phyloP scores from a whole-genome alignment of 1,139 yeast genomes.

The Sugiyamaella japonica region DNA sequence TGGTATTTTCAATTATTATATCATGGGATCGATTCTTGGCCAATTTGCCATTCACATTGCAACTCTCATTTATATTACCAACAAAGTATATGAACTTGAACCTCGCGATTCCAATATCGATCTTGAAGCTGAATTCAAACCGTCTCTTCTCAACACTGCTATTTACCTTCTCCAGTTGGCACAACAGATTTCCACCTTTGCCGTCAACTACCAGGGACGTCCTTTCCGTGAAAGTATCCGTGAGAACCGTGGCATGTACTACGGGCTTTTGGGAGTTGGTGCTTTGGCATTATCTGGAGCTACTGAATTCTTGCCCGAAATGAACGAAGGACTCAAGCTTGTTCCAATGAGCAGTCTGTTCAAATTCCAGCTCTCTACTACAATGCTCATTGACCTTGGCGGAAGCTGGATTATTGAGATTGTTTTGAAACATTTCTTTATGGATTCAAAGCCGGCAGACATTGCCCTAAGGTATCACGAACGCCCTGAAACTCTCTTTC shows the following conservation, averaged over 20 bases:
- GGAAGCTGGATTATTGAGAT: conserved; percentile 80
- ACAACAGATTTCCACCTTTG: conserved; percentile 96
- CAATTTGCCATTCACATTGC: conserved; percentile 92
- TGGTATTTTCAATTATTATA: conserved; percentile 90
- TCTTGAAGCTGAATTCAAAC: conserved; percentile 82
- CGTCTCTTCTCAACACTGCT: conserved; percentile 93
- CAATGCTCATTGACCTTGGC: conserved; percentile 73
- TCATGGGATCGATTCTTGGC: conserved; percentile 95
- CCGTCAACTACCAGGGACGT: conserved; percentile 95
- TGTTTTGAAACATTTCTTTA: conserved; percentile 75
- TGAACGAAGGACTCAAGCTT: conserved; percentile 86
- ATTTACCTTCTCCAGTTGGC: conserved; percentile 92
- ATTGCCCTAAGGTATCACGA: conserved; percentile 58
- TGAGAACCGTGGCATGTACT: conserved; percentile 96
- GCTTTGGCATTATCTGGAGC: conserved; percentile 87
- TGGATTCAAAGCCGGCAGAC: conserved; percentile 91
- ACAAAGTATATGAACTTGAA: conserved; percentile 80
- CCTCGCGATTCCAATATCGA: conserved; percentile 90
- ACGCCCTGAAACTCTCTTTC: conserved; percentile 35
- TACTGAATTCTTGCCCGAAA: conserved; percentile 92
- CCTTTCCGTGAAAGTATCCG: conserved; percentile 92
- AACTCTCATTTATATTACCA: conserved; percentile 78
- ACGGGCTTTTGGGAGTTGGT: conserved; percentile 89
- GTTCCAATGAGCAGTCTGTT: conserved; percentile 81
- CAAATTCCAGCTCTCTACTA: conserved; percentile 71